Conservation (phyloP, 106 monocot species). For the Xerophyta viscosa region DNA sequence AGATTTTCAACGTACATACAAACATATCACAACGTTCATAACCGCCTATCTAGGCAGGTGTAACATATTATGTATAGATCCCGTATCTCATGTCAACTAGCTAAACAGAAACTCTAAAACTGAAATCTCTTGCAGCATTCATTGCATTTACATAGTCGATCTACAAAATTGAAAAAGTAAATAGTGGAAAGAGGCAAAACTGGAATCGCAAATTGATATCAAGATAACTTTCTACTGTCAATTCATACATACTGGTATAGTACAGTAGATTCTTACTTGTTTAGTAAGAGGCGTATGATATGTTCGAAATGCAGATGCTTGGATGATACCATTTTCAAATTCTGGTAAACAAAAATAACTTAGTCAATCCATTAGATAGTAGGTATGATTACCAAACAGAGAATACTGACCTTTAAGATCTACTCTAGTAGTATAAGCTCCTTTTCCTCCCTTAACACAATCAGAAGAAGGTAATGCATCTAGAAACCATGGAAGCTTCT, state of each 20-base stretch:
- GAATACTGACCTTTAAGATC: conserved; percentile 59
- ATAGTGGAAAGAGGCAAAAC: conserved; percentile 5
- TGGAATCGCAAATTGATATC: too few relatives aligned
- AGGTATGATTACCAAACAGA: too few relatives aligned
- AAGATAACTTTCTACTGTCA: too few relatives aligned
- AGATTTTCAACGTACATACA: too few relatives aligned
- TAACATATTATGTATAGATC: too few relatives aligned
- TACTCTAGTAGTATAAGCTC: conserved; percentile 86
- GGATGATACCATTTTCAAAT: conserved; percentile 67
- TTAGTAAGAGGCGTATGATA: conserved; percentile 94
- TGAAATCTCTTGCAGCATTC: conserved; percentile 90
- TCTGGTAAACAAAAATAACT: conserved; percentile 32
- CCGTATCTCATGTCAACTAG: too few relatives aligned
- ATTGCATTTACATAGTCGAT: conserved; percentile 84
- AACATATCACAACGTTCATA: too few relatives aligned
- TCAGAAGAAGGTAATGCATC: conserved; percentile 80
- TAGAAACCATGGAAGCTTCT: conserved; percentile 98
- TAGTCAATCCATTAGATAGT: too few relatives aligned
- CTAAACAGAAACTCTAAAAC: conserved; percentile 67
- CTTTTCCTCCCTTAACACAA: conserved; percentile 97
- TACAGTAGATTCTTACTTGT: conserved; percentile 42
- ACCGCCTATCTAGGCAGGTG: too few relatives aligned
- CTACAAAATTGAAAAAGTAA: conserved; percentile 19
- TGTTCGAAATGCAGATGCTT: conserved; percentile 88
- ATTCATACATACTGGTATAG: too few relatives aligned